phyloP scores from a whole-genome alignment of 2,329 filamentous ascomycete genomes.

The Phoma sp. region DNA sequence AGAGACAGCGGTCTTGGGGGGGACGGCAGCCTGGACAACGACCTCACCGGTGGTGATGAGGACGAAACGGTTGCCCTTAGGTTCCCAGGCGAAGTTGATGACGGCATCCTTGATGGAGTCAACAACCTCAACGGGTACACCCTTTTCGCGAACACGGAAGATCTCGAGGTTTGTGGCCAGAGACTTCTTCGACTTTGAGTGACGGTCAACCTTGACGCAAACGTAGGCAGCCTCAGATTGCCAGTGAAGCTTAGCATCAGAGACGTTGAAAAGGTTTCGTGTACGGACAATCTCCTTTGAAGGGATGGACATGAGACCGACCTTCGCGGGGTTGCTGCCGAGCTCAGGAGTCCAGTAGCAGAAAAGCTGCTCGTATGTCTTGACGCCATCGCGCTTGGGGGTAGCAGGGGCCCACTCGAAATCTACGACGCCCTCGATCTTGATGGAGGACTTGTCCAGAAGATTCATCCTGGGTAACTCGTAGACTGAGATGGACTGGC shows the following conservation, averaged over 20 bases:
- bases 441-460: constrained; percentile 88
- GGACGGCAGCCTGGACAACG: constrained; percentile 76
- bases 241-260: constrained; percentile 98
- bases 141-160: constrained; percentile 96
- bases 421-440: constrained; percentile 95
- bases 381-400: constrained; percentile 81
- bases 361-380: constrained; percentile 92
- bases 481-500: constrained; percentile 88
- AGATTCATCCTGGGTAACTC: constrained; percentile 89
- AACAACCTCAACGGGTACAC: constrained; percentile 96
- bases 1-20: constrained; percentile 90
- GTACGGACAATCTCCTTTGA: constrained; percentile 94
- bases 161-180: constrained; percentile 97
- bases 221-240: constrained; percentile 93
- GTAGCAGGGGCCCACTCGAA: constrained; percentile 96
- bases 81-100: constrained; percentile 99
- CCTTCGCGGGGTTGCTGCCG: constrained; percentile 96
- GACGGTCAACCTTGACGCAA: constrained; percentile 97
- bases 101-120: constrained; percentile 98
- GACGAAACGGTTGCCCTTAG: constrained; percentile 95
- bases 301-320: constrained; percentile 93
- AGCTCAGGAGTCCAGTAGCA: constrained; percentile 99
- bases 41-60: constrained; percentile 94
- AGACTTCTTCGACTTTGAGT: constrained; percentile 99
- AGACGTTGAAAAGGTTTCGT: constrained; percentile 96